Evolutionary conservation across 148 eudicot species (phyloP).

Genomic region (Chenopodium quinoa): DNA sequence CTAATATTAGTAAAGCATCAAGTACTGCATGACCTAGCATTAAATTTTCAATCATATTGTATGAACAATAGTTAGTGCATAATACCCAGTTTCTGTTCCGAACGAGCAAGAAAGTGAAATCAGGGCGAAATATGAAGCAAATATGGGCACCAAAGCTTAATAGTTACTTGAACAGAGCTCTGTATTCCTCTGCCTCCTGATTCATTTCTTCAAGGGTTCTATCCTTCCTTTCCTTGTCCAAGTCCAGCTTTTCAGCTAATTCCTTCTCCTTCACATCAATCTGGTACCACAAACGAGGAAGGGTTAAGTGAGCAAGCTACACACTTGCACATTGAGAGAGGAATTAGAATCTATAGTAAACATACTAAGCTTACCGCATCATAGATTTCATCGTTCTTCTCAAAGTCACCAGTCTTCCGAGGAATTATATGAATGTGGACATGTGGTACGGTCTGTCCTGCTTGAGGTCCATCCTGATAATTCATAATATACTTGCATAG

Average conservation of each 20-base stretch:
- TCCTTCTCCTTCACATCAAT: conserved; percentile 85
- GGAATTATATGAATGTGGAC: conserved; percentile 90
- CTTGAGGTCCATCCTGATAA: conserved; percentile 83
- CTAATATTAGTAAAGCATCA: not conserved
- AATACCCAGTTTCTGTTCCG: not conserved
- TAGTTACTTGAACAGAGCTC: conserved; percentile 48
- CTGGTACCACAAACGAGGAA: conserved; percentile 33
- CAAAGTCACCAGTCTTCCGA: conserved; percentile 71
- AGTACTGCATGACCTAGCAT: not conserved
- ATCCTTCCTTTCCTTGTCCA: conserved; percentile 88
- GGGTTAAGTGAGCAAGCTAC: not conserved
- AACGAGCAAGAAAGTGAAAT: not conserved
- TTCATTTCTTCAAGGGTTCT: conserved; percentile 80
- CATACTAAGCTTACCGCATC: conserved; percentile 61
- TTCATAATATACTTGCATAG: conserved; percentile 1
- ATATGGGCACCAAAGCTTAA: not conserved
- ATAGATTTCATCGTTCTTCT: conserved; percentile 84
- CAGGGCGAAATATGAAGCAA: not conserved
- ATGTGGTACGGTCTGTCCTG: conserved; percentile 91
- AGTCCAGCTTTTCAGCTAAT: conserved; percentile 72
- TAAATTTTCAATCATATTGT: not conserved
- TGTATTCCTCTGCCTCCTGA: conserved; percentile 73
- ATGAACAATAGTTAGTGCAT: not conserved
- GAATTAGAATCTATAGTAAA: conserved; percentile 3
- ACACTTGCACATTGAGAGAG: not conserved